These are phyloP conservation scores for Saturnispora kantuleensis DNA, from an alignment of 805 yeast genomes.

Conservation along the genomic window DNA sequence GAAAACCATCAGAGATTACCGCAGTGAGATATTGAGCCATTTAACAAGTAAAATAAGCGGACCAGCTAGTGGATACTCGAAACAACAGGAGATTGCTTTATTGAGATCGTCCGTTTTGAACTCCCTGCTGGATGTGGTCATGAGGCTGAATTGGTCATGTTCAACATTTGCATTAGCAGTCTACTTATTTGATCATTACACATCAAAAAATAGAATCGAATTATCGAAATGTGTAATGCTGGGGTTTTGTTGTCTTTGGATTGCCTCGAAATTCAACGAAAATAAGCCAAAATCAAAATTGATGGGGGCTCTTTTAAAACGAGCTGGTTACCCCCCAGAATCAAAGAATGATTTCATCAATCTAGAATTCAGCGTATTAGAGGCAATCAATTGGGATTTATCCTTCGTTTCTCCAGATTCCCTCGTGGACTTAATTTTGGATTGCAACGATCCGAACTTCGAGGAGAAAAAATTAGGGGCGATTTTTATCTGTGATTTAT, in stretches of 20 bases:
- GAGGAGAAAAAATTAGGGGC: constrained; percentile 47
- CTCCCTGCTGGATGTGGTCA: constrained; percentile 24
- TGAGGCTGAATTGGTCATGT: constrained; percentile 22
- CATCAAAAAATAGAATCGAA: constrained; percentile 26
- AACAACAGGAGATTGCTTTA: constrained; percentile 11
- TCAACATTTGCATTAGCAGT: constrained; percentile 31
- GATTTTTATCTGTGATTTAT: constrained; percentile 54
- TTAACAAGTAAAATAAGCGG: constrained; percentile 24
- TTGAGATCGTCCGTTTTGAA: constrained; percentile 21
- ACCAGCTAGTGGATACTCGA: constrained; percentile 13
- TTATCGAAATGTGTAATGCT: constrained; percentile 29
- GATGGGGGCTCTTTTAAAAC: constrained; percentile 21
- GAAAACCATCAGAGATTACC: constrained; percentile 20
- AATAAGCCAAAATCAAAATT: constrained; percentile 42
- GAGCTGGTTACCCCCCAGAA: constrained; percentile 23
- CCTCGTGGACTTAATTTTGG: constrained; percentile 47
- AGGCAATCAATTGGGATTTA: constrained; percentile 55
- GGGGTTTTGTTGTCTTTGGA: constrained; percentile 38
- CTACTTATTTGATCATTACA: constrained; percentile 31
- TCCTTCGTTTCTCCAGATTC: constrained; percentile 54
- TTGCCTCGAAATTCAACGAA: constrained; percentile 36
- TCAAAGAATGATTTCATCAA: constrained; percentile 34
- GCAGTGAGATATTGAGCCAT: constrained; percentile 21
- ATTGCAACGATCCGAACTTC: constrained; percentile 24
- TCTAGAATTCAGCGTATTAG: constrained; percentile 61